Percentiles rank a stretch among this genome's conserved stretches.
Evolutionary conservation across 352 stramenopile species (phyloP).

Genomic region (Phytophthora megakarya): DNA sequence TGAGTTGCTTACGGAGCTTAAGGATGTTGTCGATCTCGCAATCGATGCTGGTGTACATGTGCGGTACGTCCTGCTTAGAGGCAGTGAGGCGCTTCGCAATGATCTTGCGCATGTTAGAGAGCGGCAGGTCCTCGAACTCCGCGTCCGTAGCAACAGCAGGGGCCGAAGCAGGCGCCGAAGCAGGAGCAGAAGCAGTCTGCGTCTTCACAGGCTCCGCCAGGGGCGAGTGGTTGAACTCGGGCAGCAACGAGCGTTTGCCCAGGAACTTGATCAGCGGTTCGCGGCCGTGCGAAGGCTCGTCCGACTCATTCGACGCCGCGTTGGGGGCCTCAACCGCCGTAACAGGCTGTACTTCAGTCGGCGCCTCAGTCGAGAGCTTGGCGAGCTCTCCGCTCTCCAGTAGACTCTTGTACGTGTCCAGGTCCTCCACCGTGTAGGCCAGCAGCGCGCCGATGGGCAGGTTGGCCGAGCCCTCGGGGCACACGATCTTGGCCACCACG

Average conservation of each 20-base stretch:
- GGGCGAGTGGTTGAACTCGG: slow-evolving; percentile 40
- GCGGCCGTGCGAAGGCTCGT: slow-evolving; percentile 31
- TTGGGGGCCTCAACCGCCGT: background rate
- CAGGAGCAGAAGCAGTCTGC: slow-evolving; percentile 9
- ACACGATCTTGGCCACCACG: slow-evolving; percentile 94
- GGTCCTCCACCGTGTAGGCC: slow-evolving; percentile 94
- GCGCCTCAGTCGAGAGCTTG: slow-evolving; percentile 37
- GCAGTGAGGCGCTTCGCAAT: slow-evolving; percentile 97
- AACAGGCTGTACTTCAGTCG: slow-evolving; percentile 5
- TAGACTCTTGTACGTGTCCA: slow-evolving; percentile 72
- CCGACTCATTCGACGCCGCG: background rate
- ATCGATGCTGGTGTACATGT: slow-evolving; percentile 97
- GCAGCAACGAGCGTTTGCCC: slow-evolving; percentile 78
- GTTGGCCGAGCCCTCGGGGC: slow-evolving; percentile 83
- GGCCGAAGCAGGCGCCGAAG: slow-evolving; percentile 18
- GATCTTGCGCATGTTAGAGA: slow-evolving; percentile 98
- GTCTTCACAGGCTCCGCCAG: slow-evolving; percentile 33
- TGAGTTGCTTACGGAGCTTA: slow-evolving; percentile 93
- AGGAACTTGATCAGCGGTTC: slow-evolving; percentile 86
- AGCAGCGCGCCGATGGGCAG: slow-evolving; percentile 93
- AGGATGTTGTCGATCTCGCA: slow-evolving; percentile 94
- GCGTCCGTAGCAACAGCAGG: slow-evolving; percentile 26
- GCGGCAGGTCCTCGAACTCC: slow-evolving; percentile 83
- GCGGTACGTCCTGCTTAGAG: slow-evolving; percentile 96
- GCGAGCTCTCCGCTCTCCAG: slow-evolving; percentile 61